Conservation (phyloP, 257 asterid genomes). For the Solanum neorickii region DNA sequence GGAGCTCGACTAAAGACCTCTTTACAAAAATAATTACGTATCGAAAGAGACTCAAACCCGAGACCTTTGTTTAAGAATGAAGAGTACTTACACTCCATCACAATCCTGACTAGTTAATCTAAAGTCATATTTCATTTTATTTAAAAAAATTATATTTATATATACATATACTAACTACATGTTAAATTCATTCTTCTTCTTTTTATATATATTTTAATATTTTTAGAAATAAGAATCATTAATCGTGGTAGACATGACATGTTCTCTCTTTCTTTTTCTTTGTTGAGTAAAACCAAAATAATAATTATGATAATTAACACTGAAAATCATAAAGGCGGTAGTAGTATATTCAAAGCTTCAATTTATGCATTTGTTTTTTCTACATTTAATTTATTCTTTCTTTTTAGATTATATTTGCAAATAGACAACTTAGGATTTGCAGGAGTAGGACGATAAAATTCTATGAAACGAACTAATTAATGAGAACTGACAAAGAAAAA, state of each 20-base stretch:
- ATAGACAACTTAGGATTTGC: not conserved
- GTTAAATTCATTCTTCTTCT: not conserved
- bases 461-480: not conserved
- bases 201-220: no score
- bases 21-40: not conserved
- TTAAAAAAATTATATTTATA: no score
- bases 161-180: no score
- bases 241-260: not conserved
- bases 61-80: not conserved
- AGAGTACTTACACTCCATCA: no score
- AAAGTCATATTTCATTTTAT: not conserved
- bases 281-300: not conserved
- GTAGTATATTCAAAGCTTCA: not conserved
- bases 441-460: not conserved
- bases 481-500: not conserved
- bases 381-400: not conserved
- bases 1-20: accelerated
- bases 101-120: accelerated
- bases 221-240: not conserved
- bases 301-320: not conserved
- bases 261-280: not conserved
- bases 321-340: not conserved
- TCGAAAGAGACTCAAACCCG: accelerated
- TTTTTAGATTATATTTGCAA: not conserved
- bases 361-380: not conserved